Percentiles rank a stretch among this genome's conserved stretches.
Evolutionary conservation across 1,139 yeast genomes (phyloP).

Genomic region (Casaregolazyma lundiana): DNA sequence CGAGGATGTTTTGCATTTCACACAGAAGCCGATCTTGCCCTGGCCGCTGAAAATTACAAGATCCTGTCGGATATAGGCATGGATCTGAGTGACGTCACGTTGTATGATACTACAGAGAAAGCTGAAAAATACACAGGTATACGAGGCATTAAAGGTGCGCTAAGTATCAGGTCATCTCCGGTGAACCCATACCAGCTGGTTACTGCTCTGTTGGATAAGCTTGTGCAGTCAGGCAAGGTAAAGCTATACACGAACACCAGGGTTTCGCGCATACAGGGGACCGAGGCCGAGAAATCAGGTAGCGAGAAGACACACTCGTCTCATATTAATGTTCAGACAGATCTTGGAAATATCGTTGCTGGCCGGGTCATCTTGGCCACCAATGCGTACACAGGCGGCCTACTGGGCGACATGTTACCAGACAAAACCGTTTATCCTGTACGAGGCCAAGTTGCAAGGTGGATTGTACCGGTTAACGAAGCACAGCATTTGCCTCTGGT

Average conservation of each 20-base stretch:
- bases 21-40: constrained; percentile 18
- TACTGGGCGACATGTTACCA: constrained; percentile 2
- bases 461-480: constrained; percentile 1
- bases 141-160: constrained; percentile 31
- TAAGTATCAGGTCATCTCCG: constrained; percentile 39
- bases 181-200: constrained; percentile 42
- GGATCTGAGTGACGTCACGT: constrained; percentile 8
- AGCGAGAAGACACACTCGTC: no score
- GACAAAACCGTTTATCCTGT: constrained; percentile 8
- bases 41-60: constrained; percentile 15
- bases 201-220: constrained; percentile 31
- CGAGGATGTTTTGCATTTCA: constrained; percentile 34
- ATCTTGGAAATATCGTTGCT: constrained; percentile 6
- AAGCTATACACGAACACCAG: constrained; percentile 41
- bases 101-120: constrained; percentile 18
- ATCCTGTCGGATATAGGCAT: constrained; percentile 15
- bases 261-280: constrained; percentile 26
- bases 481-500: constrained; percentile 7
- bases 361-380: constrained; percentile 37
- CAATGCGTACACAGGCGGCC: constrained; percentile 36
- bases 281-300: constrained; percentile 8
- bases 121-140: constrained; percentile 15
- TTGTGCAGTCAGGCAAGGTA: constrained; percentile 31
- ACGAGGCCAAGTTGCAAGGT: constrained; percentile 11
- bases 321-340: constrained; percentile 15